Evolutionary conservation across 1,284 basidiomycete genomes (phyloP).

Genomic region (Mrakiaceae sp.): DNA sequence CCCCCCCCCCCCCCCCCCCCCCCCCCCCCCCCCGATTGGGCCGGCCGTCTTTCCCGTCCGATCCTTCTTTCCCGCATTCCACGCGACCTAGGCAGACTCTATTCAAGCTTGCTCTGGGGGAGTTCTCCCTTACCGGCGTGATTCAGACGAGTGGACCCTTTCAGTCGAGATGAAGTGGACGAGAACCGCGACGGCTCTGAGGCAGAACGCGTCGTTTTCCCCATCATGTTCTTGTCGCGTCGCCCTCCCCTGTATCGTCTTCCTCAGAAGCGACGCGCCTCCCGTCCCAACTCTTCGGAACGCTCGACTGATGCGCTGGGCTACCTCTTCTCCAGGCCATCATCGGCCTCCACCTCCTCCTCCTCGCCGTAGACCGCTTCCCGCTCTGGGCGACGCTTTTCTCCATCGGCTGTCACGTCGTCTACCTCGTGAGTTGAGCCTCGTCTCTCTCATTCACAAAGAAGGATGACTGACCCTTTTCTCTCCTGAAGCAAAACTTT

Average conservation of each 20-base stretch:
- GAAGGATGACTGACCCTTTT: conserved; percentile 4
- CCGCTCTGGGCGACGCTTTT: conserved; percentile 62
- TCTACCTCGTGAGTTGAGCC: conserved; percentile 48
- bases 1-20: background rate
- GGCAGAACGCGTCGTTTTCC: too few species aligned
- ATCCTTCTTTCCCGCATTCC: background rate
- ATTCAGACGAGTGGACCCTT: too few species aligned
- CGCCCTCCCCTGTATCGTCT: too few species aligned
- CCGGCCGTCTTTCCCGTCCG: background rate
- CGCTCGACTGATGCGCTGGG: too few species aligned
- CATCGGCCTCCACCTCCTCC: conserved; percentile 60
- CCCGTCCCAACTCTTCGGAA: too few species aligned
- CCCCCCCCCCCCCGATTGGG: background rate
- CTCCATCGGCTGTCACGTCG: conserved; percentile 66
- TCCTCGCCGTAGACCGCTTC: conserved; percentile 66
- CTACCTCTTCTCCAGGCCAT: conserved; percentile 45
- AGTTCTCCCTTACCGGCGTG: background rate
- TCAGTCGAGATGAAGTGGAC: too few species aligned
- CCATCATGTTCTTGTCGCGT: too few species aligned
- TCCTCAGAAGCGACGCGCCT: too few species aligned
- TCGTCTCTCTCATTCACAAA: background rate
- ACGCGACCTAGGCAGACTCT: background rate
- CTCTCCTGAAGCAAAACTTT: conserved; percentile 56
- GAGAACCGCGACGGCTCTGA: too few species aligned
- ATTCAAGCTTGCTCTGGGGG: too few species aligned